These are phyloP conservation scores for Mortierella sp. DNA, from an alignment of 371 early-diverging fungal genomes.

Conservation along the genomic window DNA sequence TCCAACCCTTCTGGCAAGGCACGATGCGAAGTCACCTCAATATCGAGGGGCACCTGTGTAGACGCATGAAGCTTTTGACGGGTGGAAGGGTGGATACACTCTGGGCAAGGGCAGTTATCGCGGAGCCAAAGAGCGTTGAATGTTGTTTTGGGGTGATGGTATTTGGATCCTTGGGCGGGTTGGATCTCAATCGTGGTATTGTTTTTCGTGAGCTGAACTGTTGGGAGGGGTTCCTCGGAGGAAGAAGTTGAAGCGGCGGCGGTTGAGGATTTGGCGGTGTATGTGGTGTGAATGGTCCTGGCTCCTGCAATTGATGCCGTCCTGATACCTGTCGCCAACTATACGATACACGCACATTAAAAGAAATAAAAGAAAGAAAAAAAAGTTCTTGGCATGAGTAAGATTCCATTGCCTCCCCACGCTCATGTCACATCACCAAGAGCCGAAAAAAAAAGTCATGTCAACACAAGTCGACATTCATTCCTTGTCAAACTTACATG, in stretches of 20 bases:
- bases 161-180: constrained; percentile 26
- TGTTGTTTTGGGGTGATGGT: constrained; percentile 32
- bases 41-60: constrained; percentile 77
- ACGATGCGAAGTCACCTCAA: constrained; percentile 46
- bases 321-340: constrained; percentile 5
- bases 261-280: constrained; percentile 1
- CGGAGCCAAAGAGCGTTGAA: constrained; percentile 77
- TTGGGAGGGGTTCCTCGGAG: constrained; percentile 17
- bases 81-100: constrained; percentile 81
- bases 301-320: constrained; percentile 6
- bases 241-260: background rate
- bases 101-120: constrained; percentile 85
- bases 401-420: background rate
- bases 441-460: background rate
- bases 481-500: background rate
- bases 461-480: background rate
- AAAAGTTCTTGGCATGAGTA: background rate
- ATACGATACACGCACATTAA: background rate
- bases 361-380: background rate
- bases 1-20: constrained; percentile 36
- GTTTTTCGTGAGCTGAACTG: constrained; percentile 9
- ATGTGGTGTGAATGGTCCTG: constrained; percentile 22
- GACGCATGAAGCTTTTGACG: constrained; percentile 88
- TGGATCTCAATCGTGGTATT: constrained; percentile 22
- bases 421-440: background rate